A percentile compares a stretch with the other conserved stretches of the same genome.
These are phyloP conservation scores for Dionaea muscipula DNA, from an alignment of 179 eudicot species.

Conservation along the genomic window DNA sequence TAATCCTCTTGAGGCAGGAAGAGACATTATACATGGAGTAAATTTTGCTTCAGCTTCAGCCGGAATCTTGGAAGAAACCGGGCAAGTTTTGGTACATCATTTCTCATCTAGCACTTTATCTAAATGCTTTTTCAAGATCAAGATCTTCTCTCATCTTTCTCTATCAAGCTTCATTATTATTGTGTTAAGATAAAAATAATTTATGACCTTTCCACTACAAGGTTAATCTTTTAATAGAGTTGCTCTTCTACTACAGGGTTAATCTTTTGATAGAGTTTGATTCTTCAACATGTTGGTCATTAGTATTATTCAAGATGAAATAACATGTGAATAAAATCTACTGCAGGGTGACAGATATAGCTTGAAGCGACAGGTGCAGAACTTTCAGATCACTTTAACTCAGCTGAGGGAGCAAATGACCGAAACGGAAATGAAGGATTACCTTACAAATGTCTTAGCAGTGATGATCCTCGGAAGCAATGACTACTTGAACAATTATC, in stretches of 20 bases:
- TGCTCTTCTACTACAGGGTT: no score
- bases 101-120: background rate
- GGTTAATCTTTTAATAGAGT: no score
- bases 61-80: conserved; percentile 69
- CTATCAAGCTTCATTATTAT: no score
- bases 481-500: conserved; percentile 79
- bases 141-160: background rate
- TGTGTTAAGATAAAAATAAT: no score
- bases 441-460: conserved; percentile 40
- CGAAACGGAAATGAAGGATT: conserved; percentile 23
- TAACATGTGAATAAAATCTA: no score
- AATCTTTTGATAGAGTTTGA: no score
- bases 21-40: conserved; percentile 42
- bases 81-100: conserved; percentile 38
- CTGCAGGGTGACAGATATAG: conserved; percentile 60
- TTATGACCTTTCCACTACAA: no score
- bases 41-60: conserved; percentile 82
- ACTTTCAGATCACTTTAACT: conserved; percentile 36
- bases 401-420: conserved; percentile 27
- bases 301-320: no score
- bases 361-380: conserved; percentile 46
- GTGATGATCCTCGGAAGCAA: conserved; percentile 64
- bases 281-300: no score
- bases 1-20: conserved; percentile 22
- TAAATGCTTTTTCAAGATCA: background rate